Evolutionary conservation across 805 yeast species (phyloP).

Genomic region (Starmerella bombi): DNA sequence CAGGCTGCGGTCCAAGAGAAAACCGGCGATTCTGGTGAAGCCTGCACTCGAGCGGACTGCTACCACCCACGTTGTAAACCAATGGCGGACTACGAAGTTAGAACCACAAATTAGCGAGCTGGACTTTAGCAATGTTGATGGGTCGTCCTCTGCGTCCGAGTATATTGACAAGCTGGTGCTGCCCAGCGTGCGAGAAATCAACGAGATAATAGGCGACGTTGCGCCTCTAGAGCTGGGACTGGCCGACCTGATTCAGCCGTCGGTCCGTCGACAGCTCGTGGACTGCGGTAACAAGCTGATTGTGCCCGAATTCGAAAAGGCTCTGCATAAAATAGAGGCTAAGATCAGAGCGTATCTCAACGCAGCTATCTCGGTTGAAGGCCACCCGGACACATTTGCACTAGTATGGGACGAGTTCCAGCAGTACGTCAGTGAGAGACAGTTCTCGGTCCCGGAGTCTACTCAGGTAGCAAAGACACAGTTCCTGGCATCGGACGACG

Average conservation of each 20-base stretch:
- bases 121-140: conserved; percentile 3
- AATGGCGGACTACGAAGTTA: neutral
- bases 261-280: conserved; percentile 4
- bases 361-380: conserved; percentile 14
- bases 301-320: conserved; percentile 10
- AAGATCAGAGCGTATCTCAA: conserved; percentile 20
- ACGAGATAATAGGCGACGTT: neutral
- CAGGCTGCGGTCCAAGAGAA: neutral
- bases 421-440: conserved; percentile 17
- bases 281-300: conserved; percentile 1
- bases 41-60: conserved; percentile 12
- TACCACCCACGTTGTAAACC: neutral
- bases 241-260: conserved; percentile 3
- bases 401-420: conserved; percentile 20
- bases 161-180: conserved; percentile 5
- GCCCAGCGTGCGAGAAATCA: conserved; percentile 3
- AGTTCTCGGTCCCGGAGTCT: conserved; percentile 11
- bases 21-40: conserved; percentile 6
- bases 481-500: conserved; percentile 10
- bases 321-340: conserved; percentile 6
- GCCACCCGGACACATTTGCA: neutral
- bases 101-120: neutral
- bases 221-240: conserved; percentile 7
- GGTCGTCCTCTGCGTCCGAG: conserved; percentile 5
- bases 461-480: conserved; percentile 8